Evolutionary conservation across 305 asterid genomes (phyloP).

Genomic region (Fraxinus latifolia): DNA sequence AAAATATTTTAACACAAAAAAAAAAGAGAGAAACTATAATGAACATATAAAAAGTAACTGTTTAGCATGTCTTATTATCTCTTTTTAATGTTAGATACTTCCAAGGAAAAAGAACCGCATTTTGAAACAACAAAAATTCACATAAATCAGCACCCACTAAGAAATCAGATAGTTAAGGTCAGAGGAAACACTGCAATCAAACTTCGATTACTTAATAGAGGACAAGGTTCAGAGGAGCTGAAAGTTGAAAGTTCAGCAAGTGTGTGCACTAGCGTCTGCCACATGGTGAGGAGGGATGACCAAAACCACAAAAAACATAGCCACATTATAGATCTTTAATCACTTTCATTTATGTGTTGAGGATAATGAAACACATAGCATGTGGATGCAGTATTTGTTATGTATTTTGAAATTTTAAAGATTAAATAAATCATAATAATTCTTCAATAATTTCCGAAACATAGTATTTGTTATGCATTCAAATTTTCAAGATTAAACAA

Average conservation of each 20-base stretch:
- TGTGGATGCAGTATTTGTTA: not conserved
- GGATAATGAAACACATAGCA: not conserved
- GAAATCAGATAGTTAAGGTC: not conserved
- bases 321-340: not conserved
- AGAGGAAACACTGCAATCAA: not conserved
- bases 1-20: not conserved
- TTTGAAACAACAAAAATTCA: not conserved
- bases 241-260: not conserved
- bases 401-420: not conserved
- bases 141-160: not conserved
- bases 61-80: not conserved
- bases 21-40: not conserved
- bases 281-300: not conserved
- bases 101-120: not conserved
- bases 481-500: not conserved
- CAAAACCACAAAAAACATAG: not conserved
- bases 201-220: not conserved
- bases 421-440: not conserved
- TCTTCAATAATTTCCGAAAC: not conserved
- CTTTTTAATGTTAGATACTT: not conserved
- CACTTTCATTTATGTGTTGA: not conserved
- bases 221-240: constrained; percentile 6
- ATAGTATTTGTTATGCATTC: not conserved
- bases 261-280: not conserved
- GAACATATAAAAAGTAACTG: not conserved